Evolutionary conservation across 352 stramenopile genomes (phyloP), one percentile per base, ranked within the genome.

Genomic region (Phytophthora pinifolia): DNA sequence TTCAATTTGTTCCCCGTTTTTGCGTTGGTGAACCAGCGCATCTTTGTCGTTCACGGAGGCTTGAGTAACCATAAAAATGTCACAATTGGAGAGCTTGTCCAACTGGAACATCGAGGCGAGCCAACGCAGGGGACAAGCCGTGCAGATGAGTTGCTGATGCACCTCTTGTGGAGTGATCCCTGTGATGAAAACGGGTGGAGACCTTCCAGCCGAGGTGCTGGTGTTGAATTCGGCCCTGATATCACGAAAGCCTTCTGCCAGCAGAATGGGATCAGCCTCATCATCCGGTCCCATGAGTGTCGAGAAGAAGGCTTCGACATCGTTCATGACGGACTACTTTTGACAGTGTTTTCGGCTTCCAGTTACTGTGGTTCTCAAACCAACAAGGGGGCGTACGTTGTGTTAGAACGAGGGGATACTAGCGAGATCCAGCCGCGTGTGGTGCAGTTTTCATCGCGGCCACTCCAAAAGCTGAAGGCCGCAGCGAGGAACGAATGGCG

Each of bases 251-350:
- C 74, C 8, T 98, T 97, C 54, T 94, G 89, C 20, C 47, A 67
- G 10, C 45, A 72, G 12, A 98, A 98, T 48, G 61, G 77, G 13
- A 55, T 97, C 14, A 83, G 70, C 18, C 60, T 98, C 1, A 75
- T 98, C n/a, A 94, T 98, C 50, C 86, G 92, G 13, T 96, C 86
- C 1, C 92, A 98, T 50, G 90, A 98, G 59, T 97, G 87, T 46
- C 76, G 92, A 33, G 70, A 89, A 51, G 74, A 96, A 59, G 92
- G 92, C 0, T 97, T 89, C 53, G 77, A 93, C 17, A 83, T 88
- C 29, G 58, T 65, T 18, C 85, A 96, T 55, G 81, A 94, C 39
- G 81, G 83, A 1, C 49, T 88, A 42, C 51, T 92, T 13, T 39
- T 97, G 20, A 96, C 86, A 1, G 81, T 97, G 2, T 97, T 97